Evolutionary conservation across 345 rosid genomes (phyloP), one percentile per base, ranked within the genome.

Genomic region (Melaleuca alternifolia): DNA sequence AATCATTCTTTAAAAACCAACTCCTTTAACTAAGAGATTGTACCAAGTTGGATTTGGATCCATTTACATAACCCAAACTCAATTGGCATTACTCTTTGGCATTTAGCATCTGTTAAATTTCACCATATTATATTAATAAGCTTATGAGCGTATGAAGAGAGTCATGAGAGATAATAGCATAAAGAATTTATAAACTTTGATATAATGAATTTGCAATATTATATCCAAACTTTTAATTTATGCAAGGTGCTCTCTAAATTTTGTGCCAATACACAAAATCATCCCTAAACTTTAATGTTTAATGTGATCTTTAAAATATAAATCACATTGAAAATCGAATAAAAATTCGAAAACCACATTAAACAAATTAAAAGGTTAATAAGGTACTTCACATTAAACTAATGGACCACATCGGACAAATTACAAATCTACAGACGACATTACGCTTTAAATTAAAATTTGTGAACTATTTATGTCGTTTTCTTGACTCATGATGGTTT

Each of bases 271-370:
- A 1, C 8, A 3, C 16, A 71, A 33, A 8, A 3, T 0, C 46
- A 3, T 33, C 3, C 13, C 12, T 41, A 65, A 0, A 65, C 6
- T 33, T 65, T 65, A 33, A 65, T 33, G 2, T 33, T 33, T 11
- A 33, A 71, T 1, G 2, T 0, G 3, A 0, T 71, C 18, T 4
- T 2, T n/a, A 7, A 6, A 16, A n/a, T 6, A 51, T 51, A 13
- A 51, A 51, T 21, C 59, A 54, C 3, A 54, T 54, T 54, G 21
- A 53, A 53, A 0, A 53, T 1, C 18, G 0, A 4, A 6, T 1
- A 21, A 6, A 53, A 53, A 53, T 20, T 54, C 10, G 9, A 3
- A 10, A 54, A 54, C 4, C 4, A 2, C 4, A 54, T 7, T 54
- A 6, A 54, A 54, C 1, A 20, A 54, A 20, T 3, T 6, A 54